phyloP scores from a whole-genome alignment of 31 red algal genomes.

The Asparagopsis taxiformis region DNA sequence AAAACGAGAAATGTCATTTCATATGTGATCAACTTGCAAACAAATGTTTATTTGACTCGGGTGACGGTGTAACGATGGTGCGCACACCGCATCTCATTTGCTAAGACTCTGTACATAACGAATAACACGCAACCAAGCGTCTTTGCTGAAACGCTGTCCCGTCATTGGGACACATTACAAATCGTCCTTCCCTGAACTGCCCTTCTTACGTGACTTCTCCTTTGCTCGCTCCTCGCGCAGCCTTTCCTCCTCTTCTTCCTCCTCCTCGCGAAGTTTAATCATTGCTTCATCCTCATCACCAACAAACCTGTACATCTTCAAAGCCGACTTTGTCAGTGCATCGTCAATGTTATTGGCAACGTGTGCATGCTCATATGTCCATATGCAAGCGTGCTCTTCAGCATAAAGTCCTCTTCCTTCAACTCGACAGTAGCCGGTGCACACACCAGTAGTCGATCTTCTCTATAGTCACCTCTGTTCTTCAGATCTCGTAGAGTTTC shows the following conservation, averaged over 20 bases:
- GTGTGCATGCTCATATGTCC: conserved; percentile 60
- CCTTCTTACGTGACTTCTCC: conserved; percentile 18
- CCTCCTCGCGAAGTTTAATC: conserved; percentile 54
- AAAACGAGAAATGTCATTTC: no score
- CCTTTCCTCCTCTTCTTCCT: conserved; percentile 45
- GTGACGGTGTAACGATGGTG: no score
- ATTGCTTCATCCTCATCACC: conserved; percentile 68
- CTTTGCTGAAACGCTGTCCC: no score
- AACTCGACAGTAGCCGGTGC: conserved; percentile 58
- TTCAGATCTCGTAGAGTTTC: conserved; percentile 57
- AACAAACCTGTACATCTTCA: conserved; percentile 48
- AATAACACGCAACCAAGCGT: no score
- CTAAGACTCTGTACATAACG: no score
- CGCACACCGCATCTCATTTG: no score
- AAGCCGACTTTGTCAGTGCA: conserved; percentile 18
- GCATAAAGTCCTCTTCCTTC: conserved; percentile 67
- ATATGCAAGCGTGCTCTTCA: conserved; percentile 14
- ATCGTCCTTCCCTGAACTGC: no score
- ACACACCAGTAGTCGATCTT: conserved; percentile 49
- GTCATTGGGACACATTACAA: no score
- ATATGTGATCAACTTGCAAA: no score
- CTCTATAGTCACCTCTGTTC: conserved; percentile 31
- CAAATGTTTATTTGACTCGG: no score
- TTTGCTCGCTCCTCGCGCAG: conserved; percentile 26
- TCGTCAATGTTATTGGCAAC: conserved; percentile 66